These are phyloP conservation scores for Cladorrhinum sp. DNA, from an alignment of 2,329 filamentous ascomycete genomes.

Conservation along the genomic window DNA sequence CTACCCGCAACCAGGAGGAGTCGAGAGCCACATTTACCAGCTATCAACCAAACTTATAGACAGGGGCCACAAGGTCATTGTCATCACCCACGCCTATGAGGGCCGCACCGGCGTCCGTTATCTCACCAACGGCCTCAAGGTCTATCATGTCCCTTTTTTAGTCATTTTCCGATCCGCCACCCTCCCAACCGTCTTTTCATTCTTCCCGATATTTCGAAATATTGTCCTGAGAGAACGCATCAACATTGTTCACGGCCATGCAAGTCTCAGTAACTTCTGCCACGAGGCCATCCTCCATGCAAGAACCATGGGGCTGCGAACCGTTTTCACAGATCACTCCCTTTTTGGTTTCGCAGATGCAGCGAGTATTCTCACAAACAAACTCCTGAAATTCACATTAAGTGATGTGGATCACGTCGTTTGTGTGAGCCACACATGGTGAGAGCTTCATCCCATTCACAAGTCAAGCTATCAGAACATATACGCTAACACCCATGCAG, in stretches of 20 bases:
- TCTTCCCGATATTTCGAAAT: slow-evolving; percentile 96
- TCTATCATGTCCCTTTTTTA: slow-evolving; percentile 95
- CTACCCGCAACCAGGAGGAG: slow-evolving; percentile 93
- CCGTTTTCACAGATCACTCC: slow-evolving; percentile 96
- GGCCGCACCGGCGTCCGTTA: slow-evolving; percentile 90
- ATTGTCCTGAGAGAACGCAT: slow-evolving; percentile 93
- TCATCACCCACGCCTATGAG: slow-evolving; percentile 93
- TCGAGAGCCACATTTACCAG: slow-evolving; percentile 99
- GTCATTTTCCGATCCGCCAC: slow-evolving; percentile 92
- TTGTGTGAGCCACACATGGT: slow-evolving; percentile 98
- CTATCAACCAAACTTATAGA: slow-evolving; percentile 94
- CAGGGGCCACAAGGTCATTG: slow-evolving; percentile 94
- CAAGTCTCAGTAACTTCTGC: slow-evolving; percentile 85
- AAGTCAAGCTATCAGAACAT: background rate
- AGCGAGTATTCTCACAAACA: slow-evolving; percentile 93
- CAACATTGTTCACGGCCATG: slow-evolving; percentile 97
- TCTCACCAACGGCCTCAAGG: slow-evolving; percentile 94
- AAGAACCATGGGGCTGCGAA: slow-evolving; percentile 90
- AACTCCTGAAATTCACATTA: slow-evolving; percentile 90
- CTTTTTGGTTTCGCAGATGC: slow-evolving; percentile 97
- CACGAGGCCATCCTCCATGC: slow-evolving; percentile 94
- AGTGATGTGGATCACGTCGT: slow-evolving; percentile 98
- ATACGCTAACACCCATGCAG: slow-evolving; percentile 44
- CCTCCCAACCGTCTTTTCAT: slow-evolving; percentile 96
- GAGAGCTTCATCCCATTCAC: slow-evolving; percentile 31